Evolutionary conservation across 805 yeast species (phyloP), one percentile per base, ranked within the genome.

Genomic region (Saccharomycopsis sp.): DNA sequence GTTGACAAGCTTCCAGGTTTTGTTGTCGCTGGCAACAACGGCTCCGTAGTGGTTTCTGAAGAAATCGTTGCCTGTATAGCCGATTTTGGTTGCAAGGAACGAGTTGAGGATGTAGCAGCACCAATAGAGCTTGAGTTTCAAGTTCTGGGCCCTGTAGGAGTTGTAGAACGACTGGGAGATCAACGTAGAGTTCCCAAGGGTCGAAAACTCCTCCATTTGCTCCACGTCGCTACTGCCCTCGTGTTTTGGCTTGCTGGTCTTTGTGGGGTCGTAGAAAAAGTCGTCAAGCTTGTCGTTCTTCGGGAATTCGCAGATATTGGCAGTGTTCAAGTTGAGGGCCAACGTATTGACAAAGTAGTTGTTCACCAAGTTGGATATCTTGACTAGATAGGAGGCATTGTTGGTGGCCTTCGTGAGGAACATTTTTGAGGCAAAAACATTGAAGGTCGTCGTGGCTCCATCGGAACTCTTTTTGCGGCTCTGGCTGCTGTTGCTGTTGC

Each of bases 61-160:
- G 51, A 60, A 54, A 12, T 48, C 41, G 50, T 58, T 55, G 21
- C 40, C 57, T 37, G n/a, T 50, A 52, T 51, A 64, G 50, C 61
- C 62, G 52, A 50, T 59, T 57, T 16, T 23, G 34, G 24, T 51
- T 40, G 24, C 57, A 50, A 52, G 18, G 34, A 50, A 51, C 53
- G 57, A 61, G 40, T 50, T 64, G 24, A 76, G 63, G n/a, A 74
- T 70, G 46, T 69, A 69, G 59, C 68, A 73, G 57, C 74, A 71
- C 81, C 81, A 77, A 60, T 71, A 78, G 8, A 78, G 61, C 57
- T 75, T 76, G 44, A 76, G 64, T 61, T 79, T 66, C 54, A 59
- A 56, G 51, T 60, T 63, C 67, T 71, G 52, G 67, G 64, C 57
- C 64, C 67, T 37, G 21, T 7, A 53, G 15, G 40, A 14, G 40